These are phyloP conservation scores for Prunus persica DNA, from an alignment of 306 rosid species.

Conservation along the genomic window Prunus_persica_NCBIv2 NC_034010.1:26383501-26384000, in stretches of 20 bases:
- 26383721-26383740: conserved; percentile 88
- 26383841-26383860: conserved; percentile 99
- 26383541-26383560: conserved; percentile 89
- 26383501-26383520: conserved; percentile 90
- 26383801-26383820: conserved; percentile 91
- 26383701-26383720: conserved; percentile 10
- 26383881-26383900: conserved; percentile 70
- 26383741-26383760: conserved; percentile 86
- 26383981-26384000: background rate
- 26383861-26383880: conserved; percentile 92
- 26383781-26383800: conserved; percentile 98
- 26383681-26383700: background rate
- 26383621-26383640: background rate
- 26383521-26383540: conserved; percentile 91
- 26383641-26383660: background rate
- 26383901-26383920: conserved; percentile 62
- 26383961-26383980: background rate
- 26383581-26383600: conserved; percentile 93
- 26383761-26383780: conserved; percentile 95
- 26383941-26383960: background rate
- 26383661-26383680: background rate
- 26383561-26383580: conserved; percentile 92
- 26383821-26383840: conserved; percentile 93
- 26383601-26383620: conserved; percentile 69
- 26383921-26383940: conserved; percentile 2